Conservation (phyloP, 257 asterid species). For the Eucommia ulmoides region DNA sequence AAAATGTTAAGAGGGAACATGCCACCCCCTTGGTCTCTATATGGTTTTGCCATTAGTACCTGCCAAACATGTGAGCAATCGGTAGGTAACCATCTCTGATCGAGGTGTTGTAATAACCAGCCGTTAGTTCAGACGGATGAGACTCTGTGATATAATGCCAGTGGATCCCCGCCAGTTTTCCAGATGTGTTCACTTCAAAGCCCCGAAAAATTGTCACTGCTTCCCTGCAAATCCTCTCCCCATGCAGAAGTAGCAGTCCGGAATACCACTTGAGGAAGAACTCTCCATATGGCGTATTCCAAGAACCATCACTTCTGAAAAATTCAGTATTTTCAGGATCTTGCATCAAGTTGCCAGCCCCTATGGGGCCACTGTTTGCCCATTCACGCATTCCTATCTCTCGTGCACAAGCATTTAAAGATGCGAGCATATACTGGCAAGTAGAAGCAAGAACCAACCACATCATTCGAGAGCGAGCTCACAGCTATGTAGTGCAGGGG, state of each 20-base stretch:
- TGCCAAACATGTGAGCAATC: constrained; percentile 43
- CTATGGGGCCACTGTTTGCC: constrained; percentile 45
- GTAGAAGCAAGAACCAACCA: constrained; percentile 10
- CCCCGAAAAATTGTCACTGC: constrained; percentile 53
- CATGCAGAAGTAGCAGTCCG: constrained; percentile 51
- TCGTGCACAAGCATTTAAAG: constrained; percentile 46
- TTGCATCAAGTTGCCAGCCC: constrained; percentile 29
- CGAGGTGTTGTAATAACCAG: constrained; percentile 55
- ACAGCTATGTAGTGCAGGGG: too few species aligned
- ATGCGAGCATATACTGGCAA: constrained; percentile 73
- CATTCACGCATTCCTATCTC: constrained; percentile 46
- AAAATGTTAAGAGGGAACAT: too few species aligned
- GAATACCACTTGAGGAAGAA: constrained; percentile 81
- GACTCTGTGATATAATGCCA: constrained; percentile 46
- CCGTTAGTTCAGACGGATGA: constrained; percentile 58
- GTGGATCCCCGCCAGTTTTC: constrained; percentile 50
- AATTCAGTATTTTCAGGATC: constrained; percentile 44
- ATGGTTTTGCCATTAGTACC: too few species aligned
- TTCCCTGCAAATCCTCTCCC: constrained; percentile 63
- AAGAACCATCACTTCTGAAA: constrained; percentile 42
- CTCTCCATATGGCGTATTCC: constrained; percentile 52
- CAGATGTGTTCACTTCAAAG: constrained; percentile 39
- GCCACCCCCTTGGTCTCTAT: too few species aligned
- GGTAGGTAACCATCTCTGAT: constrained; percentile 44
- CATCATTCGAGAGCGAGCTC: not conserved